A percentile compares a stretch with the other conserved stretches of the same genome.
Conservation (phyloP, 2,329 filamentous ascomycete species). For the Alternaria alternata region DNA sequence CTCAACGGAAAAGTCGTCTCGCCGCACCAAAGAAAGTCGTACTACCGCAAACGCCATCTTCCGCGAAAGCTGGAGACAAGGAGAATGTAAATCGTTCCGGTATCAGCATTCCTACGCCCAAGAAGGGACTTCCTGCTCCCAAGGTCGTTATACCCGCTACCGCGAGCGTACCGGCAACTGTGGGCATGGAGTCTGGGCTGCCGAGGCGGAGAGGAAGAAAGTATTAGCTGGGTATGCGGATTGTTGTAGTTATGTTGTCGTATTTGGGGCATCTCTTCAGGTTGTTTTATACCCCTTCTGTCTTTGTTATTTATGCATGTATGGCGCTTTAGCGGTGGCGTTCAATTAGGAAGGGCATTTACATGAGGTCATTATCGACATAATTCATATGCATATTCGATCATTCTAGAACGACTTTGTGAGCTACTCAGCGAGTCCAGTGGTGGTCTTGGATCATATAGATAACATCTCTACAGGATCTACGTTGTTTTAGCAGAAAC, state of each 20-base stretch:
- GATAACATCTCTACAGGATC: background rate
- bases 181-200: constrained; percentile 36
- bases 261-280: background rate
- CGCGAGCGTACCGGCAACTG: background rate
- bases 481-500: too few relatives aligned
- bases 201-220: constrained; percentile 41
- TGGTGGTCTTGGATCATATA: background rate
- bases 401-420: background rate
- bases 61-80: constrained; percentile 29
- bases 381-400: background rate
- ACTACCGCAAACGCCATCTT: constrained; percentile 31
- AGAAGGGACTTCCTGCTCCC: constrained; percentile 41
- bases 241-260: background rate
- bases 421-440: background rate
- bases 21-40: constrained; percentile 47
- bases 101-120: constrained; percentile 34
- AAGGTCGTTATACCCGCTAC: constrained; percentile 28
- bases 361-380: background rate
- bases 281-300: background rate
- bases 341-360: background rate
- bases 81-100: constrained; percentile 32
- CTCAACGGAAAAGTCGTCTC: constrained; percentile 44
- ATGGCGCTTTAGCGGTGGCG: constrained; percentile 2
- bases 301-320: background rate
- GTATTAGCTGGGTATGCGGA: constrained; percentile 4